Percentiles rank a stretch among this genome's conserved stretches.
phyloP scores from a whole-genome alignment of 139 green algal species.

The Coccomyxa sp. region DNA sequence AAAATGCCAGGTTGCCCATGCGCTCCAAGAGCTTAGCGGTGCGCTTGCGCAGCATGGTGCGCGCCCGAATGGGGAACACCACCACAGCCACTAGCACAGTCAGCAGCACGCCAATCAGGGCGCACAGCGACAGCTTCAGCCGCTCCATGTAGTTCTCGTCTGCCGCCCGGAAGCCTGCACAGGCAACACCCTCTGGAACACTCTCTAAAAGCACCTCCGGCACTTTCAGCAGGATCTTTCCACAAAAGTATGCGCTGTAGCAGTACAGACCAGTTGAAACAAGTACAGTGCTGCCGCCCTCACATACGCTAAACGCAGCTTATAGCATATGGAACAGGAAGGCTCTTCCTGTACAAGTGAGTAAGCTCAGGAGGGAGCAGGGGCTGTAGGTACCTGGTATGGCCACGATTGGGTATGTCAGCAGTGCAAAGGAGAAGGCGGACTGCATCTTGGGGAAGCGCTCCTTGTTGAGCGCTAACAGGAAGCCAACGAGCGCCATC shows the following conservation, averaged over 20 bases:
- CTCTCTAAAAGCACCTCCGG: too few species aligned
- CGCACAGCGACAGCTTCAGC: background rate
- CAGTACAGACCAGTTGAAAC: background rate
- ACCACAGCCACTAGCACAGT: background rate
- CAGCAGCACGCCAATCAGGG: background rate
- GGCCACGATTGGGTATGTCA: background rate
- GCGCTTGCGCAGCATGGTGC: background rate
- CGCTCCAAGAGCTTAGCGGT: background rate
- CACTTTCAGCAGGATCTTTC: background rate
- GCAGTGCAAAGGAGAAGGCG: background rate
- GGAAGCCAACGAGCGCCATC: background rate
- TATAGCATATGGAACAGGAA: background rate
- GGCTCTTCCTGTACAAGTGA: too few species aligned
- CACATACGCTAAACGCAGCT: background rate
- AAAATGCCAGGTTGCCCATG: background rate
- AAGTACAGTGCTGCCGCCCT: background rate
- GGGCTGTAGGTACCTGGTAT: background rate
- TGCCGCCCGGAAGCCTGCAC: background rate
- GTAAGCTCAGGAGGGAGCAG: too few species aligned
- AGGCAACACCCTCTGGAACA: too few species aligned
- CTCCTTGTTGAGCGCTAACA: background rate
- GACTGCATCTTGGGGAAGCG: background rate
- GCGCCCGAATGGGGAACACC: background rate
- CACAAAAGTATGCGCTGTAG: background rate
- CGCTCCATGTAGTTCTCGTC: background rate